These are phyloP conservation scores for Wilhelminamyces savonicus DNA, from an alignment of 805 yeast species.

Conservation along the genomic window DNA sequence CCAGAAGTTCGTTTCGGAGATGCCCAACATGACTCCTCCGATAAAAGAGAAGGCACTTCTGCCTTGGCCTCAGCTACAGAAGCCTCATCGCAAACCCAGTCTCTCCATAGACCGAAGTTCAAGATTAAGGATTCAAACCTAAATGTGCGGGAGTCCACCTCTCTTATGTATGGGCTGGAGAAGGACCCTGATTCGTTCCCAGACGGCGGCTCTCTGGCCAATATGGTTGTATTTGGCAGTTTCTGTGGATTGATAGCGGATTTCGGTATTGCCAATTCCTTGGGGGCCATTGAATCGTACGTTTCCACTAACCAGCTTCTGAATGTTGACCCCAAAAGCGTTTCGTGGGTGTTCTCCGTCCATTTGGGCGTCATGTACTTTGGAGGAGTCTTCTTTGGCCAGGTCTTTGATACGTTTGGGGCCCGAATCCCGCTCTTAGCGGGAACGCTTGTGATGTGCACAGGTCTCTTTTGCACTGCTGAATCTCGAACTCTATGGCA, in stretches of 20 bases:
- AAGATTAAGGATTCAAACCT: too few species aligned
- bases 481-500: constrained; percentile 41
- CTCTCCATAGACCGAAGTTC: too few species aligned
- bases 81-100: too few species aligned
- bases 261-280: constrained; percentile 14
- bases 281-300: constrained; percentile 16
- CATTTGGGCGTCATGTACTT: constrained; percentile 12
- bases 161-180: constrained; percentile 11
- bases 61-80: too few species aligned
- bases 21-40: too few species aligned
- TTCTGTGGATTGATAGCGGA: constrained; percentile 14
- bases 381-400: constrained; percentile 35
- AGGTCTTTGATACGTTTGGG: constrained; percentile 41
- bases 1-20: too few species aligned
- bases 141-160: too few species aligned
- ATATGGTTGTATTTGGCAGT: constrained; percentile 15
- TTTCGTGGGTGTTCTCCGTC: constrained; percentile 15
- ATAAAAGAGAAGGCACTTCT: too few species aligned
- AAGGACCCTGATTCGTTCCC: constrained; percentile 12
- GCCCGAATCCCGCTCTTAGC: constrained; percentile 28
- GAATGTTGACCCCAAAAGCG: constrained; percentile 5
- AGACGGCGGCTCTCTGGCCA: constrained; percentile 18
- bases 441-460: constrained; percentile 30
- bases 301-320: constrained; percentile 10
- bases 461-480: constrained; percentile 41